These are phyloP conservation scores for Hanseniaspora vineae DNA, from an alignment of 805 yeast species.

Conservation along the genomic window DNA sequence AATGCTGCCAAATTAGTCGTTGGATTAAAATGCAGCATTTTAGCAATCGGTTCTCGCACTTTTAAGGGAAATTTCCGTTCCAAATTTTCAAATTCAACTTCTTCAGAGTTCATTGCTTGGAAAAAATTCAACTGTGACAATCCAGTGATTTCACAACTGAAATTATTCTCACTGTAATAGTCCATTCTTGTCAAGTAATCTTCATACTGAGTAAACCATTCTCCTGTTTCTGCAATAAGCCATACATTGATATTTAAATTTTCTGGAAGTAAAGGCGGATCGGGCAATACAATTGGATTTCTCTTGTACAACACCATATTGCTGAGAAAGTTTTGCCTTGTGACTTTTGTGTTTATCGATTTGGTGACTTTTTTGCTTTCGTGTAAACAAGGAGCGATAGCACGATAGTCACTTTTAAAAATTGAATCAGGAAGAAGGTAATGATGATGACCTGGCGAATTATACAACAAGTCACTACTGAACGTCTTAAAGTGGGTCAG, in stretches of 20 bases:
- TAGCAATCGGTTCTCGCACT: conserved; percentile 79
- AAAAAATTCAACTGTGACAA: conserved; percentile 82
- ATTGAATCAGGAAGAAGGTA: no score
- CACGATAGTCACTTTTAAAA: no score
- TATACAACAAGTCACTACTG: no score
- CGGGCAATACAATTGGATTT: conserved; percentile 49
- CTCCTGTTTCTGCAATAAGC: conserved; percentile 74
- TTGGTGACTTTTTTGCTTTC: not conserved
- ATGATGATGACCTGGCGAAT: no score
- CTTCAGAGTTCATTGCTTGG: conserved; percentile 75
- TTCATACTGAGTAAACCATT: conserved; percentile 72
- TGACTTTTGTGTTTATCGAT: conserved; percentile 4
- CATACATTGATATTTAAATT: conserved; percentile 49
- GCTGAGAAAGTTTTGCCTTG: not conserved
- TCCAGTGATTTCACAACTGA: conserved; percentile 94
- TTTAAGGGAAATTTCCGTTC: conserved; percentile 83
- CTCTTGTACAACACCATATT: conserved; percentile 69
- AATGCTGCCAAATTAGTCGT: conserved; percentile 72
- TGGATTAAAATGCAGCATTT: conserved; percentile 70
- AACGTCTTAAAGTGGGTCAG: no score
- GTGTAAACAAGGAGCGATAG: not conserved
- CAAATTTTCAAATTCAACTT: conserved; percentile 46
- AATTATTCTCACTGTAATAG: conserved; percentile 60
- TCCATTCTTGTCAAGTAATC: conserved; percentile 62
- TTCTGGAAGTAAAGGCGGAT: conserved; percentile 43